Evolutionary conservation across 768 basidiomycete genomes (phyloP), one percentile per base, ranked within the genome.

Genomic region (Calocybe indica): DNA sequence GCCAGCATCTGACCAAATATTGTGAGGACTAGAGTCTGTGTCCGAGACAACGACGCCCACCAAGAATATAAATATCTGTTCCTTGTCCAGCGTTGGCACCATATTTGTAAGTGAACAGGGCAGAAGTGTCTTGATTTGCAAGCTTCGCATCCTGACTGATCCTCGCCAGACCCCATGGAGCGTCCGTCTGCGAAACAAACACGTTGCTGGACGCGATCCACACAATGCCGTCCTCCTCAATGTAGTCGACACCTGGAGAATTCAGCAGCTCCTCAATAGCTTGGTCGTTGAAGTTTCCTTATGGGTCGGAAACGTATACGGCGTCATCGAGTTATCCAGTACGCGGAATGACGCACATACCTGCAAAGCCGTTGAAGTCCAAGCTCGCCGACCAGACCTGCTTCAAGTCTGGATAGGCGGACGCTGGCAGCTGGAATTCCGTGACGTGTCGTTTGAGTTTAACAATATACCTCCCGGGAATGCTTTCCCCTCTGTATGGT

Each of bases 31-130:
- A 37, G 45, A 30, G 10, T 11, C 3, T 9, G 13, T 29, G 29
- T 14, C 8, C 13, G n/a, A 30, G 30, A 1, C n/a, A 33, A 13
- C 1, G 12, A 8, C 5, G 49, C 52, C 5, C 30, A 53, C 52
- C 55, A 33, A 61, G 38, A 15, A 61, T 38, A 34, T 57, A 58
- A 29, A 60, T 57, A 52, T 62, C 60, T n/a, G 55, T 53, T 8
- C 57, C 57, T 32, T 35, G 38, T n/a, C 58, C 56, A 5, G 52
- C 38, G 5, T 34, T 15, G 10, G 15, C 11, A 13, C 45, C 41
- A 43, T 52, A 58, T 6, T 15, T 50, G 40, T 51, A 52, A 5
- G 48, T 47, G 13, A 57, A 51, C 41, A 55, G 37, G 30, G 48
- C 49, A 33, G 48, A 42, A 43, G 56, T 55, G 53, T 57, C 56